Evolutionary conservation across 1,139 yeast species (phyloP).

Genomic region (Yamadazyma triangularis): DNA sequence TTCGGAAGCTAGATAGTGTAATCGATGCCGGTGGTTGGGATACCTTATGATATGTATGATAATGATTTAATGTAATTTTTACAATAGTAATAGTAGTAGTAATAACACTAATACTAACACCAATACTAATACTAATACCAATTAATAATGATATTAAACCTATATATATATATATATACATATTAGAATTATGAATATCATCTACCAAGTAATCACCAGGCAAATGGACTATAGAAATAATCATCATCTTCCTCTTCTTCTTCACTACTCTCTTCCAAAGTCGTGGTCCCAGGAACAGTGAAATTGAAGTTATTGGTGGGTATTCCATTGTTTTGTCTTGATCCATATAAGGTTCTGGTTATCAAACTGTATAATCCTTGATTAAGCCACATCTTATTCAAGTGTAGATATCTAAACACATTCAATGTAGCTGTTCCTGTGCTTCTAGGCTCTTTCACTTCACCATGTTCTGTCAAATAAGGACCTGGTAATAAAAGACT

Average conservation of each 20-base stretch:
- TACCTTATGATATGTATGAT: slow-evolving; percentile 47
- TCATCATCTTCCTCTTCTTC: slow-evolving; percentile 15
- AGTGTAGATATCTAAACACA: slow-evolving; percentile 45
- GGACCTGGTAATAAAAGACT: slow-evolving; percentile 51
- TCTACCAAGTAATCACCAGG: too few species aligned
- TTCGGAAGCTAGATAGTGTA: slow-evolving; percentile 71
- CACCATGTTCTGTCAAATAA: slow-evolving; percentile 70
- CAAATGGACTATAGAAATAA: slow-evolving; percentile 9
- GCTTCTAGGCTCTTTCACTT: slow-evolving; percentile 51
- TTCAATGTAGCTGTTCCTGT: slow-evolving; percentile 53
- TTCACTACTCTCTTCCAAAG: background rate
- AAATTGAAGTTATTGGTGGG: slow-evolving; percentile 6
- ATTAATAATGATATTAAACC: too few species aligned
- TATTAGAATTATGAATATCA: too few species aligned
- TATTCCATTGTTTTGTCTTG: slow-evolving; percentile 10
- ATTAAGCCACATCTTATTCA: slow-evolving; percentile 58
- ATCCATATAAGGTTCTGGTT: slow-evolving; percentile 30
- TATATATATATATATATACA: too few species aligned
- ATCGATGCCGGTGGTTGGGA: slow-evolving; percentile 96
- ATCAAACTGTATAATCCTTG: slow-evolving; percentile 42
- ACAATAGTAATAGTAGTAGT: too few species aligned
- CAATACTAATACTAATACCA: too few species aligned
- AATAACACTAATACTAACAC: too few species aligned
- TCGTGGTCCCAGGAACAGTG: slow-evolving; percentile 10
- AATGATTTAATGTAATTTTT: too few species aligned